phyloP scores from a whole-genome alignment of 129 eudicot species.

The Cynara cardunculus region DNA sequence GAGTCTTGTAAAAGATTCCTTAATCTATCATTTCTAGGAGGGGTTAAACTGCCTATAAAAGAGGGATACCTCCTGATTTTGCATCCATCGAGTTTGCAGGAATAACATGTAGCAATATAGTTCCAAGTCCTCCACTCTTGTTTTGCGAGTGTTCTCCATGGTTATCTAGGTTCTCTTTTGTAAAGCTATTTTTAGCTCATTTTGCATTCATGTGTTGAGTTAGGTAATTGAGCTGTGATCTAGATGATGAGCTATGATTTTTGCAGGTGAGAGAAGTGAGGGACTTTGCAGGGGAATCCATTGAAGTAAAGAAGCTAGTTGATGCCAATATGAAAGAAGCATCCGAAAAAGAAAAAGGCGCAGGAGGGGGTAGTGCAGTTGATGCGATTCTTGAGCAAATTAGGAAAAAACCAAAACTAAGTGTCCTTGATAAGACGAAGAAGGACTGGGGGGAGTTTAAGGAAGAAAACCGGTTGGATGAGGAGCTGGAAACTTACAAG shows the following conservation, averaged over 20 bases:
- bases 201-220: background rate
- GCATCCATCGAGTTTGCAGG: too few species aligned
- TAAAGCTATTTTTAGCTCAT: background rate
- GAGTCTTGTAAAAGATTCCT: too few species aligned
- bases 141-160: too few species aligned
- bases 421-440: slow-evolving; percentile 95
- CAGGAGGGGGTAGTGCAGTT: slow-evolving; percentile 56
- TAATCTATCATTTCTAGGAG: too few species aligned
- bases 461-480: slow-evolving; percentile 87
- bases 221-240: background rate
- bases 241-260: background rate
- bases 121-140: too few species aligned
- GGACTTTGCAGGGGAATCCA: slow-evolving; percentile 91
- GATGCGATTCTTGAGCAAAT: slow-evolving; percentile 93
- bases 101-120: too few species aligned
- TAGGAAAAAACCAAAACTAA: slow-evolving; percentile 82
- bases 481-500: slow-evolving; percentile 90
- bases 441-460: slow-evolving; percentile 98
- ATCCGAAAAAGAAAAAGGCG: slow-evolving; percentile 68
- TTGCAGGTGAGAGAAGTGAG: slow-evolving; percentile 75
- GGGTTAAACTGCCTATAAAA: too few species aligned
- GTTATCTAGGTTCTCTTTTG: background rate
- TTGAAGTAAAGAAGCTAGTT: slow-evolving; percentile 78
- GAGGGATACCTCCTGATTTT: too few species aligned
- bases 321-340: slow-evolving; percentile 66